Evolutionary conservation across 2,329 filamentous ascomycete species (phyloP).

Genomic region (Exophiala mesophila): DNA sequence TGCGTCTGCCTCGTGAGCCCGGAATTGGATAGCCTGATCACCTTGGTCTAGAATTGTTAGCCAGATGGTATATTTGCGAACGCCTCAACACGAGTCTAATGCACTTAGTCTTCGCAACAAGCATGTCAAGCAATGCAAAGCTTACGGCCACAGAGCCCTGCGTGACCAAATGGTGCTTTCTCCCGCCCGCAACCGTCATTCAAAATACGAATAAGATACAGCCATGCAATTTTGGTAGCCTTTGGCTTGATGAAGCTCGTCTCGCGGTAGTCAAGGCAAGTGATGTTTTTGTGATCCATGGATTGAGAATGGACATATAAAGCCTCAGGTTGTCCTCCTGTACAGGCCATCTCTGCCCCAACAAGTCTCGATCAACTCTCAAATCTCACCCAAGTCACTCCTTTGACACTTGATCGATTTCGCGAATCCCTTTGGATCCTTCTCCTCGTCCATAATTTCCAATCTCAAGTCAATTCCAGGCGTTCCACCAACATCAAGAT

Average conservation of each 20-base stretch:
- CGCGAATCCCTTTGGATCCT: too few relatives aligned
- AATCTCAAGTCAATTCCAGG: not conserved
- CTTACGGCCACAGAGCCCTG: too few relatives aligned
- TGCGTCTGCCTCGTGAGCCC: not conserved
- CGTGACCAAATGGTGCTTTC: not conserved
- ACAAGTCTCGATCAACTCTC: not conserved
- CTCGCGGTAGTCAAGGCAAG: not conserved
- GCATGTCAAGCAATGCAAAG: not conserved
- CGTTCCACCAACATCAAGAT: constrained; percentile 4
- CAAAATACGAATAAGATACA: not conserved
- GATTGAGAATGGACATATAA: too few relatives aligned
- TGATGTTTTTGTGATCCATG: not conserved
- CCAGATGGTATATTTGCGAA: too few relatives aligned
- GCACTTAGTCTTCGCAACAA: not conserved
- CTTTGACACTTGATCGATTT: constrained; percentile 3
- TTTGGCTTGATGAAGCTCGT: not conserved
- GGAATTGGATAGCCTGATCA: not conserved
- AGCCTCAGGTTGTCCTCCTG: too few relatives aligned
- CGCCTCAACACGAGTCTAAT: not conserved
- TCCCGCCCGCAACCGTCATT: not conserved
- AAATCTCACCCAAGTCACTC: constrained; percentile 3
- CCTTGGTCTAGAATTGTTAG: too few relatives aligned
- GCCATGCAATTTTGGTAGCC: not conserved
- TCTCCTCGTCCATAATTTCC: not conserved
- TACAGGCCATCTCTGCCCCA: too few relatives aligned